Conservation (phyloP, 257 asterid genomes). For the Solanum okadae region DNA sequence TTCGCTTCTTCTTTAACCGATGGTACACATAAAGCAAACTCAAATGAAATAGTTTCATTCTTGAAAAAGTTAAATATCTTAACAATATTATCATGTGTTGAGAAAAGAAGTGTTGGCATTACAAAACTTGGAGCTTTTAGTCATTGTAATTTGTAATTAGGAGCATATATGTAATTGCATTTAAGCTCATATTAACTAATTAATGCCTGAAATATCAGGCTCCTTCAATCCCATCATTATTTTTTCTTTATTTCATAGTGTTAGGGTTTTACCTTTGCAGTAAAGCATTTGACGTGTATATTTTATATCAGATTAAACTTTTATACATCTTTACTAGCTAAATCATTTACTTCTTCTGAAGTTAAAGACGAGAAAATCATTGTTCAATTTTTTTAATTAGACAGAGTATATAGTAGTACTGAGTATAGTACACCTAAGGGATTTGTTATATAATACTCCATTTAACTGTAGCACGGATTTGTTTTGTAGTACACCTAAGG, state of each 20-base stretch:
- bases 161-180: background rate
- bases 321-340: background rate
- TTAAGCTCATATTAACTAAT: background rate
- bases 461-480: background rate
- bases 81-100: background rate
- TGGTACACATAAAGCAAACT: slow-evolving; percentile 11
- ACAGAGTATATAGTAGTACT: background rate
- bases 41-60: background rate
- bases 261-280: background rate
- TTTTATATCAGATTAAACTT: background rate
- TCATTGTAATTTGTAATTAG: background rate
- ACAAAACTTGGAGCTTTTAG: background rate
- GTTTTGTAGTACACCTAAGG: background rate
- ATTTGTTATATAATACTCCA: background rate
- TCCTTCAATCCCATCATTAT: background rate
- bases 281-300: background rate
- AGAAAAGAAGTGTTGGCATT: background rate
- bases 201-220: background rate
- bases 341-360: background rate
- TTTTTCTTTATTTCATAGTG: background rate
- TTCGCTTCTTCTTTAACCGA: slow-evolving; percentile 24
- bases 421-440: background rate
- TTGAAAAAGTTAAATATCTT: background rate
- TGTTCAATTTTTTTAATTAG: background rate
- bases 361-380: background rate